Conservation (phyloP, 345 rosid species). For the Aquilaria sinensis region DNA sequence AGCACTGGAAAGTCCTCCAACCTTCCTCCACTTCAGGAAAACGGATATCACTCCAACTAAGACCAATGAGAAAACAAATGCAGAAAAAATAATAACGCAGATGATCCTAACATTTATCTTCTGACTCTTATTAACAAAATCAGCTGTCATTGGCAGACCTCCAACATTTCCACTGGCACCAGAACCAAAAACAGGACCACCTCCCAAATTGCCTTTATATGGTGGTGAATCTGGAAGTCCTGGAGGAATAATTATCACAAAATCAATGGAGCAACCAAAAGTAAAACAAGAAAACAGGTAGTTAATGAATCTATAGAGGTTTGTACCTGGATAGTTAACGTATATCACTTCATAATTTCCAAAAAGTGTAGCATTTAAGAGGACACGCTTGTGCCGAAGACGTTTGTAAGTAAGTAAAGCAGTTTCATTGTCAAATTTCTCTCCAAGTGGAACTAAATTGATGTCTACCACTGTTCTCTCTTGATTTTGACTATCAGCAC, state of each 20-base stretch:
- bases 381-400: slow-evolving; percentile 67
- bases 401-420: slow-evolving; percentile 77
- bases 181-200: slow-evolving; percentile 35
- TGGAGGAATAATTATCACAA: slow-evolving; percentile 23
- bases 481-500: slow-evolving; percentile 87
- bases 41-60: slow-evolving; percentile 61
- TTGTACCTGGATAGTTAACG: slow-evolving; percentile 83
- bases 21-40: slow-evolving; percentile 67
- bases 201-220: slow-evolving; percentile 7
- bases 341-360: slow-evolving; percentile 74
- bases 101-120: slow-evolving; percentile 68
- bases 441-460: slow-evolving; percentile 95
- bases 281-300: slow-evolving; percentile 3
- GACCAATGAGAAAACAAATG: slow-evolving; percentile 72
- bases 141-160: slow-evolving; percentile 69
- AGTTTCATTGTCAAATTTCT: slow-evolving; percentile 94
- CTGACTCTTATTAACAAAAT: slow-evolving; percentile 53
- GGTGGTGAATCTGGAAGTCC: slow-evolving; percentile 90
- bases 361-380: slow-evolving; percentile 67
- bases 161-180: slow-evolving; percentile 66
- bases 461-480: slow-evolving; percentile 81
- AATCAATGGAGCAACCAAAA: slow-evolving; percentile 7
- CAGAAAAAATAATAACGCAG: slow-evolving; percentile 65
- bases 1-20: slow-evolving; percentile 81
- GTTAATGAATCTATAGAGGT: slow-evolving; percentile 15